These are phyloP conservation scores for Calvatia gigantea DNA, from an alignment of 768 basidiomycete species.

Conservation along the genomic window DNA sequence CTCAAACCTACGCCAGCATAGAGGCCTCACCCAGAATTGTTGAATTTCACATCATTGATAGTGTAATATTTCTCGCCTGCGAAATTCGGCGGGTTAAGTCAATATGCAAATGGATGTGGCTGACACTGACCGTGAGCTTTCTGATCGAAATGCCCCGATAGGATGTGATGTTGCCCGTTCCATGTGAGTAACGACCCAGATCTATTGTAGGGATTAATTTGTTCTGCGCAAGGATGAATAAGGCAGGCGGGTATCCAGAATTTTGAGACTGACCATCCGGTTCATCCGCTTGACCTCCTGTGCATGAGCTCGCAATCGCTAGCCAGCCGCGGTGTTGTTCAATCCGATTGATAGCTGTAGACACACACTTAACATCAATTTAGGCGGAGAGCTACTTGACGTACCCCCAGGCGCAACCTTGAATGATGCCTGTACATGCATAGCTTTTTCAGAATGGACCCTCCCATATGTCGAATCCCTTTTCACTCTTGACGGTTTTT, in stretches of 20 bases:
- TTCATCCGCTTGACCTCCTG: constrained; percentile 40
- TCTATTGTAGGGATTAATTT: constrained; percentile 42
- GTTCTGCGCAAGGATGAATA: constrained; percentile 19
- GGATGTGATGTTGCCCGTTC: constrained; percentile 20
- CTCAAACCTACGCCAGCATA: background rate
- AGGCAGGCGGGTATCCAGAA: constrained; percentile 3
- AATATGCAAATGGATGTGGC: constrained; percentile 11
- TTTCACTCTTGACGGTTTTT: background rate
- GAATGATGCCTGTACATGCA: constrained; percentile 22
- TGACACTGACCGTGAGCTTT: constrained; percentile 11
- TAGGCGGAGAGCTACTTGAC: constrained; percentile 13
- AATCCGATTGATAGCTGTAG: constrained; percentile 45
- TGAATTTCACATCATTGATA: constrained; percentile 53
- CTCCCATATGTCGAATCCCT: background rate
- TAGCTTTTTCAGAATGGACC: constrained; percentile 3
- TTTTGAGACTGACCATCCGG: constrained; percentile 21
- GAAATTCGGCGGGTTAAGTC: background rate
- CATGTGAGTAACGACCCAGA: constrained; percentile 44
- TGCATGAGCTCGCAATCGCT: constrained; percentile 42
- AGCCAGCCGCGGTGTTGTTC: constrained; percentile 40
- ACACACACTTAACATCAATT: background rate
- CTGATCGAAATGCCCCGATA: constrained; percentile 18
- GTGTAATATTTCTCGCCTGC: constrained; percentile 43
- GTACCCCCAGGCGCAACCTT: constrained; percentile 44
- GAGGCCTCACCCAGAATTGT: constrained; percentile 39